phyloP scores from a whole-genome alignment of 768 basidiomycete species.

The Filobasidium wieringae region DNA sequence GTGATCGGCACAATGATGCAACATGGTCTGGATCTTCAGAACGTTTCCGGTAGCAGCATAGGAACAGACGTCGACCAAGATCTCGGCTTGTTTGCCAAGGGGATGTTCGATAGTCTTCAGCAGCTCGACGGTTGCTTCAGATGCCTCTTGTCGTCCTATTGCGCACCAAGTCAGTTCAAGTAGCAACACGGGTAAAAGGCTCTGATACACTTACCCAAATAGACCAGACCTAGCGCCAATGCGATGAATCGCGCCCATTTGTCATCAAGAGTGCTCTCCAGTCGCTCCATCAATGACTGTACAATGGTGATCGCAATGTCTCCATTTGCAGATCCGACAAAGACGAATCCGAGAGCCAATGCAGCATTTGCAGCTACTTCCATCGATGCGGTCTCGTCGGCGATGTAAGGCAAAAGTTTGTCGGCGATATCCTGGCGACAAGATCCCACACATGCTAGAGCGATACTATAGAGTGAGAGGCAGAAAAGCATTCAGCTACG shows the following conservation, averaged over 20 bases:
- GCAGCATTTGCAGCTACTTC: slow-evolving; percentile 79
- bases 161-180: not conserved
- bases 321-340: slow-evolving; percentile 87
- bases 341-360: slow-evolving; percentile 83
- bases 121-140: slow-evolving; percentile 86
- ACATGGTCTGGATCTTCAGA: slow-evolving; percentile 76
- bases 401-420: slow-evolving; percentile 65
- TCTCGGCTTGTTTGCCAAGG: slow-evolving; percentile 76
- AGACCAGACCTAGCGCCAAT: slow-evolving; percentile 77
- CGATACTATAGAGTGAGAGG: slow-evolving; percentile 47
- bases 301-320: slow-evolving; percentile 81
- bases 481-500: not conserved
- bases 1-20: slow-evolving; percentile 89
- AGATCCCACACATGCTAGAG: slow-evolving; percentile 87
- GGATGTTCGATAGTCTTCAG: slow-evolving; percentile 88
- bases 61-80: slow-evolving; percentile 84
- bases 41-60: slow-evolving; percentile 95
- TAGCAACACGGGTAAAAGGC: not conserved
- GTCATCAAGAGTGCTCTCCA: slow-evolving; percentile 57
- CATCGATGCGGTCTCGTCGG: slow-evolving; percentile 72
- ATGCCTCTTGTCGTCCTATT: slow-evolving; percentile 76
- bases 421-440: slow-evolving; percentile 72
- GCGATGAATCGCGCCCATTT: slow-evolving; percentile 91
- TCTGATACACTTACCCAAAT: slow-evolving; percentile 54
- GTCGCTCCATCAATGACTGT: slow-evolving; percentile 65